These are phyloP conservation scores for Nevesoporus exiguus DNA, from an alignment of 768 basidiomycete genomes.

Conservation along the genomic window DNA sequence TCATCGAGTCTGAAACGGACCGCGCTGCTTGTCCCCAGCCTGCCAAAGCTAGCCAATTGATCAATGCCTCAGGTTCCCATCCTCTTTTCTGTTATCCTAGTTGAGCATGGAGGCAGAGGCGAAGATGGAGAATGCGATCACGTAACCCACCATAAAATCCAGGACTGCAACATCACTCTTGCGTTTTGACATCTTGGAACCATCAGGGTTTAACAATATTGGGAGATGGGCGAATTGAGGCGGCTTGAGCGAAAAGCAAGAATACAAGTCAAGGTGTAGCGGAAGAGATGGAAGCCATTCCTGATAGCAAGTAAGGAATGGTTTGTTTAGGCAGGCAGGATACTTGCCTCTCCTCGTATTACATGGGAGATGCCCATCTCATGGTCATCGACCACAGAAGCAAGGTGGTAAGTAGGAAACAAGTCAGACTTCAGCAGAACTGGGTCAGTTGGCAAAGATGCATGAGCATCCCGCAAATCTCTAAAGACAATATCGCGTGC, in stretches of 20 bases:
- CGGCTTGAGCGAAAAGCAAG: conserved; percentile 61
- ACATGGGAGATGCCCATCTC: conserved; percentile 97
- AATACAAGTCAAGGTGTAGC: conserved; percentile 86
- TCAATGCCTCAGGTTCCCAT: conserved; percentile 84
- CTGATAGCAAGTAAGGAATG: conserved; percentile 35
- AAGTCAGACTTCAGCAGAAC: conserved; percentile 88
- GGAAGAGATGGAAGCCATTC: conserved; percentile 97
- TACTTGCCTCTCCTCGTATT: conserved; percentile 80
- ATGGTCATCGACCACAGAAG: conserved; percentile 93
- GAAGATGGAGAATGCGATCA: background rate
- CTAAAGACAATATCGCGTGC: conserved; percentile 77
- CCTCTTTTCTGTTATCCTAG: conserved; percentile 57
- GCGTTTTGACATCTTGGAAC: conserved; percentile 93
- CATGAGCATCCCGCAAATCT: conserved; percentile 65
- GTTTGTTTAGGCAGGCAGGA: background rate
- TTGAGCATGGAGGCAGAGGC: background rate
- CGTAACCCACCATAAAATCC: conserved; percentile 70
- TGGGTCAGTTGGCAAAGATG: conserved; percentile 82
- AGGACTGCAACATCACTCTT: conserved; percentile 85
- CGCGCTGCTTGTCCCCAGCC: conserved; percentile 76
- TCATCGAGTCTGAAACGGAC: conserved; percentile 20
- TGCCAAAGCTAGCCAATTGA: conserved; percentile 93
- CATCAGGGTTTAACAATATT: conserved; percentile 83
- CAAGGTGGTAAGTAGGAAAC: conserved; percentile 95
- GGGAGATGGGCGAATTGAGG: conserved; percentile 93